Evolutionary conservation across 1,284 basidiomycete species (phyloP).

Genomic region (Malassezia arunalokei): DNA sequence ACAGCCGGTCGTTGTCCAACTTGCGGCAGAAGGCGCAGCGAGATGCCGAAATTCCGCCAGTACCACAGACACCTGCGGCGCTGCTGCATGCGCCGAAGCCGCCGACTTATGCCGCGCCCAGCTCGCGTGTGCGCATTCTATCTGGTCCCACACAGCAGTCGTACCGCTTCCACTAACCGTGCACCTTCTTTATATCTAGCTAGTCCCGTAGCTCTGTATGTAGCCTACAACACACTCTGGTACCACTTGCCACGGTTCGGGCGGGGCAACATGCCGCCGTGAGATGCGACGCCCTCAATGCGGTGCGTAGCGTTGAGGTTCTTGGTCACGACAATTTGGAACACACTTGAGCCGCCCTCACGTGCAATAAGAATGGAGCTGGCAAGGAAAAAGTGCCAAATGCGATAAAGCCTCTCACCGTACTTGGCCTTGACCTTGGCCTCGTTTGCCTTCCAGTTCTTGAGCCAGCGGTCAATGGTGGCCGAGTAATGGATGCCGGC

Average conservation of each 20-base stretch:
- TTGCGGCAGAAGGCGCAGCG: slow-evolving; percentile 10
- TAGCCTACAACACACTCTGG: slow-evolving; percentile 29
- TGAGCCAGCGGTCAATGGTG: slow-evolving; percentile 57
- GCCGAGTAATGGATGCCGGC: slow-evolving; percentile 69
- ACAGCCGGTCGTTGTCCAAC: slow-evolving; percentile 11
- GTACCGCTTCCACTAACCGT: neutral
- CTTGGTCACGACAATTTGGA: slow-evolving; percentile 71
- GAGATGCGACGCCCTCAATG: slow-evolving; percentile 48
- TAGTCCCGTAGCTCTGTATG: too few relatives aligned
- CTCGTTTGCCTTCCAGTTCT: slow-evolving; percentile 52
- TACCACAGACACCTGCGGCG: slow-evolving; percentile 4
- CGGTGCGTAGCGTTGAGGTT: slow-evolving; percentile 77
- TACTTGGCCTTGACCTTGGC: slow-evolving; percentile 77
- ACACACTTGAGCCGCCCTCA: slow-evolving; percentile 43
- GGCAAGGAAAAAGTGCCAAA: slow-evolving; percentile 45
- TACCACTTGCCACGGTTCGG: slow-evolving; percentile 25
- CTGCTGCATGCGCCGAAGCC: too few relatives aligned
- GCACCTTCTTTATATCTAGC: slow-evolving; percentile 1
- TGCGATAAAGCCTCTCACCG: slow-evolving; percentile 57
- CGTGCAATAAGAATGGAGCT: slow-evolving; percentile 39
- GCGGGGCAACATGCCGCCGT: slow-evolving; percentile 36
- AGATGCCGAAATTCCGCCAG: slow-evolving; percentile 7
- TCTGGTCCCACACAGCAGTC: neutral
- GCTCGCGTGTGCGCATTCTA: slow-evolving; percentile 7
- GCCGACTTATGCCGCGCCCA: neutral